phyloP scores from a whole-genome alignment of 371 early-diverging fungal species.

The Rhizopus stolonifer region DNA sequence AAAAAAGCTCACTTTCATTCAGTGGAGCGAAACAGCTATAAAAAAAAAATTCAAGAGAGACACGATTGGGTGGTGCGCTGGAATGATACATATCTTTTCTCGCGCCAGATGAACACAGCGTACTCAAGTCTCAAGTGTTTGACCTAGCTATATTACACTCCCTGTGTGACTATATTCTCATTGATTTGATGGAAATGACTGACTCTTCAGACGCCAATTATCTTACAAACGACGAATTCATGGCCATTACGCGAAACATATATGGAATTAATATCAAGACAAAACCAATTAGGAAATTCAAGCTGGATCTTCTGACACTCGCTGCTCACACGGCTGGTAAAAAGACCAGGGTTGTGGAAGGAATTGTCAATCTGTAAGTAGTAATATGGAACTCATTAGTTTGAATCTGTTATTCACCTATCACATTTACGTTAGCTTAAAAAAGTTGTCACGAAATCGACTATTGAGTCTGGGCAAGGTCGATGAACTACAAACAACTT shows the following conservation, averaged over 20 bases:
- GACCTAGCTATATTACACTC: neutral
- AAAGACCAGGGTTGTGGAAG: constrained; percentile 2
- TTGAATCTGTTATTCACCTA: too few relatives aligned
- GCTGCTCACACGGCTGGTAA: constrained; percentile 3
- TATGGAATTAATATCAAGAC: constrained; percentile 2
- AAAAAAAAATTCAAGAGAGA: too few relatives aligned
- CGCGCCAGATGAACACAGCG: constrained; percentile 3
- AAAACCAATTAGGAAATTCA: constrained; percentile 3
- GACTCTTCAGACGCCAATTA: constrained; percentile 1
- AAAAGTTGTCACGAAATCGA: constrained; percentile 11
- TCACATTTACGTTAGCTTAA: constrained; percentile 7
- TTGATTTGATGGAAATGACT: neutral
- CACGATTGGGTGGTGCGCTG: too few relatives aligned
- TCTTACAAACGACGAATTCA: constrained; percentile 7
- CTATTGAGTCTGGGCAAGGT: constrained; percentile 14
- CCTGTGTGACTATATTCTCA: constrained; percentile 5
- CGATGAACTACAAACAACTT: constrained; percentile 18
- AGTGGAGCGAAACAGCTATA: too few relatives aligned
- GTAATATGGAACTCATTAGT: neutral
- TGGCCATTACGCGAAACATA: constrained; percentile 6
- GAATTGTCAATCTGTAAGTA: constrained; percentile 5
- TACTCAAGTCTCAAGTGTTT: constrained; percentile 5
- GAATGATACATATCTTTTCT: neutral
- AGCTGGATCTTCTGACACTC: constrained; percentile 5
- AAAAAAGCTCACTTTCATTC: constrained; percentile 3